Conservation (phyloP, 208 protist genomes). For the Acanthamoeba castellanii region DNA sequence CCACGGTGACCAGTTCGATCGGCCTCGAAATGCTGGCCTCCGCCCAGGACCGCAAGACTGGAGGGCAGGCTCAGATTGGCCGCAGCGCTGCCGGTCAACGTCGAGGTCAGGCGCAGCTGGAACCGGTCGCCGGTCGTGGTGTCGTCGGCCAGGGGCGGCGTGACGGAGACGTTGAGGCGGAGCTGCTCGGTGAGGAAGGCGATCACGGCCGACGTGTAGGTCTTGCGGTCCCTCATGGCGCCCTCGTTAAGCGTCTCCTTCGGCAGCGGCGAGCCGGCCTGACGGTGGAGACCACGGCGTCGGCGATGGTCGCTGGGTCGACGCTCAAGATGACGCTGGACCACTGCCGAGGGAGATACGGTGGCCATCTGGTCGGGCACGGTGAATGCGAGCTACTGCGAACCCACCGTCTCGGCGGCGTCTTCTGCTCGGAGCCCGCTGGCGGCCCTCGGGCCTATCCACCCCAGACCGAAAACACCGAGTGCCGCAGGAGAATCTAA, state of each 20-base stretch:
- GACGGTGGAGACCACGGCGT: background rate
- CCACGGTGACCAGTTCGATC: too few relatives aligned
- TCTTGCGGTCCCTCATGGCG: background rate
- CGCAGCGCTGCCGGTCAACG: background rate
- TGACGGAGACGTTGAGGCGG: background rate
- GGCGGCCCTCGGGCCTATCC: too few relatives aligned
- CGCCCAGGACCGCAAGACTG: background rate
- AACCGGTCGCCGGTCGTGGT: background rate
- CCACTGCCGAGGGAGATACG: background rate
- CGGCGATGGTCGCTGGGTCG: background rate
- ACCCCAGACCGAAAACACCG: too few relatives aligned
- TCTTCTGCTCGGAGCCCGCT: too few relatives aligned
- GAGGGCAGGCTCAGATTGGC: background rate
- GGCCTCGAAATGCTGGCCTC: too few relatives aligned
- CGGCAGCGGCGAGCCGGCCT: background rate
- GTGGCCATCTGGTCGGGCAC: background rate
- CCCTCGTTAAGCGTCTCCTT: background rate
- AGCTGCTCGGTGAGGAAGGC: slow-evolving; percentile 7
- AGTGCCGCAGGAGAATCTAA: too few relatives aligned
- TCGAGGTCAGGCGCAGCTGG: background rate
- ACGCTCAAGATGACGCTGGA: background rate
- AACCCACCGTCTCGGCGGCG: too few relatives aligned
- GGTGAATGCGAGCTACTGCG: background rate
- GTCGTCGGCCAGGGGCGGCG: background rate
- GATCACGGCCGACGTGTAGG: background rate